Evolutionary conservation across 805 yeast genomes (phyloP).

Genomic region (Priceomyces carsonii): DNA sequence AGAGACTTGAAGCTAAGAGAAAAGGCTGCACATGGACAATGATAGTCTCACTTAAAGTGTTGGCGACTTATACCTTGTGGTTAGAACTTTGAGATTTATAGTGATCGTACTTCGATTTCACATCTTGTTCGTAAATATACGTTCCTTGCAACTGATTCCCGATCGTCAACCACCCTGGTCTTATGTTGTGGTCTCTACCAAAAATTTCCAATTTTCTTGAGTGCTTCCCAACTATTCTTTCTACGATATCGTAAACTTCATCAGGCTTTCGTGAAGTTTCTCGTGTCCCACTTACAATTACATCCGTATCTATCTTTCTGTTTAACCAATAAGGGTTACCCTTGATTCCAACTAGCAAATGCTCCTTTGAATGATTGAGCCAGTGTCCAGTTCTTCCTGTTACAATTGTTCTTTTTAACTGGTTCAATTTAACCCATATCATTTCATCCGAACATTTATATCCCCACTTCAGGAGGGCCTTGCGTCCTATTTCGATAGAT

Average conservation of each 20-base stretch:
- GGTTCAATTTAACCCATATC: slow-evolving; percentile 90
- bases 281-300: slow-evolving; percentile 78
- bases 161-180: slow-evolving; percentile 90
- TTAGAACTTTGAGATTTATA: too few relatives aligned
- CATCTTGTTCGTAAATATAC: slow-evolving; percentile 58
- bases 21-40: slow-evolving; percentile 9
- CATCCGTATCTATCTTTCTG: slow-evolving; percentile 66
- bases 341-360: slow-evolving; percentile 79
- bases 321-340: slow-evolving; percentile 78
- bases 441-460: slow-evolving; percentile 75
- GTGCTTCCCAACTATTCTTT: slow-evolving; percentile 75
- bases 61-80: too few relatives aligned
- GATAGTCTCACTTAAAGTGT: not conserved
- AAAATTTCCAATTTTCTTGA: slow-evolving; percentile 84
- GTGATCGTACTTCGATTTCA: slow-evolving; percentile 40
- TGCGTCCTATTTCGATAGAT: slow-evolving; percentile 84
- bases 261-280: slow-evolving; percentile 93
- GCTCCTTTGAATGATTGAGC: slow-evolving; percentile 95
- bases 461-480: slow-evolving; percentile 80
- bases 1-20: slow-evolving; percentile 30
- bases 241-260: slow-evolving; percentile 81
- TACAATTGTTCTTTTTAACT: slow-evolving; percentile 81
- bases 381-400: slow-evolving; percentile 98
- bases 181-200: slow-evolving; percentile 81
- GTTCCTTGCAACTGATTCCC: slow-evolving; percentile 76